These are phyloP conservation scores for Panicum miliaceum DNA, from an alignment of 176 grass and related monocot genomes.

Conservation along the genomic window DNA sequence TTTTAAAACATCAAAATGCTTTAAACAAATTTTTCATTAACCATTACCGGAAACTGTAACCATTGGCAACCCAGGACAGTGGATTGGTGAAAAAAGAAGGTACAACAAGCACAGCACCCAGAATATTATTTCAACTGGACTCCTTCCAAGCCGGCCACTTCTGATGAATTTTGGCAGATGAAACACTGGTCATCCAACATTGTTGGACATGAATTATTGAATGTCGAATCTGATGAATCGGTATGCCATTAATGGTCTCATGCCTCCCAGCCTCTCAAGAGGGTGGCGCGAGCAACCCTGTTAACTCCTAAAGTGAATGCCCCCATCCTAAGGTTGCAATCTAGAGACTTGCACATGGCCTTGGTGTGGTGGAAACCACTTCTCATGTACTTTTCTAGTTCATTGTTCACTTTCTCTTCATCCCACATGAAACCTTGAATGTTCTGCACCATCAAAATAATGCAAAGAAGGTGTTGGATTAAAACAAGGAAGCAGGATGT, in stretches of 20 bases:
- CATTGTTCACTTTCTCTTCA: slow-evolving; percentile 93
- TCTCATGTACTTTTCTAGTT: slow-evolving; percentile 96
- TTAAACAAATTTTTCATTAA: background rate
- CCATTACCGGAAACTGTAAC: slow-evolving; percentile 1
- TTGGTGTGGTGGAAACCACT: slow-evolving; percentile 80
- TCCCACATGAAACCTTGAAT: slow-evolving; percentile 99
- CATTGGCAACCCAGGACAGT: background rate
- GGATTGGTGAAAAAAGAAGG: background rate
- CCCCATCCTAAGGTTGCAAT: slow-evolving; percentile 95
- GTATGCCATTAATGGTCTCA: slow-evolving; percentile 31
- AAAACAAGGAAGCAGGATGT: slow-evolving; percentile 17
- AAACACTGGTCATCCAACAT: slow-evolving; percentile 29
- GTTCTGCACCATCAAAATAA: slow-evolving; percentile 58
- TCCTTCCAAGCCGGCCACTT: slow-evolving; percentile 21
- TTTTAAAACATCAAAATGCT: background rate
- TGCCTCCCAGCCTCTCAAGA: slow-evolving; percentile 95
- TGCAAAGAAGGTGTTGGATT: slow-evolving; percentile 8
- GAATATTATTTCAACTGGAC: slow-evolving; percentile 35
- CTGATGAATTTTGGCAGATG: slow-evolving; percentile 34
- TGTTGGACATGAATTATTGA: slow-evolving; percentile 31
- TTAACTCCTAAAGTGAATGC: slow-evolving; percentile 94
- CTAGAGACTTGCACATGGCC: slow-evolving; percentile 78
- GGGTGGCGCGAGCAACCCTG: slow-evolving; percentile 86
- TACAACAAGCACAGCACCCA: background rate
- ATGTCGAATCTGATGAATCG: background rate